phyloP scores from a whole-genome alignment of 306 rosid genomes.

The Sechiopsis laciniata region DNA sequence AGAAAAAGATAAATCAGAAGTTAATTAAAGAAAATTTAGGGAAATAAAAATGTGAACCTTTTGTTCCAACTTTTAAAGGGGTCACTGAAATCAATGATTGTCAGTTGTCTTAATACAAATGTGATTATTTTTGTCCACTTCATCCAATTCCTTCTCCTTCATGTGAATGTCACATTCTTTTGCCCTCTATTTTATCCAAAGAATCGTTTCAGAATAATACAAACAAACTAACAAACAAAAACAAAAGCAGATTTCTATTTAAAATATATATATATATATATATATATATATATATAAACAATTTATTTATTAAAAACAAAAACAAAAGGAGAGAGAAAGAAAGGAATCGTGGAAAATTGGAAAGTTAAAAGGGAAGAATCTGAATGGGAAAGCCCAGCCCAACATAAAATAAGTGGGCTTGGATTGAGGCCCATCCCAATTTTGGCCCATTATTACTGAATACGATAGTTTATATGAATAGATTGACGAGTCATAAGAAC shows the following conservation, averaged over 20 bases:
- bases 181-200: background rate
- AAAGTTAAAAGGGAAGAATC: background rate
- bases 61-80: background rate
- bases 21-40: background rate
- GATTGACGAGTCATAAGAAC: too few relatives aligned
- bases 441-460: background rate
- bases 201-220: slow-evolving; percentile 1
- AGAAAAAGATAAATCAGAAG: background rate
- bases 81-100: background rate
- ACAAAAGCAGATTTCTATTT: too few relatives aligned
- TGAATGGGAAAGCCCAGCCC: slow-evolving; percentile 11
- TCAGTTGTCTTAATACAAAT: slow-evolving; percentile 10
- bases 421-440: background rate
- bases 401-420: background rate
- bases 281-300: too few relatives aligned
- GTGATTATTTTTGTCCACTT: background rate
- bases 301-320: too few relatives aligned
- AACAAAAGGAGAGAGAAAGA: background rate
- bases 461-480: too few relatives aligned
- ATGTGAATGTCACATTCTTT: slow-evolving; percentile 17
- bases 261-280: background rate
- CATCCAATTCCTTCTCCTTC: background rate
- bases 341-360: background rate
- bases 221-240: background rate
- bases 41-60: background rate